Evolutionary conservation across 352 stramenopile species (phyloP), one percentile per base, ranked within the genome.

Genomic region (Globisporangium perplexum): DNA sequence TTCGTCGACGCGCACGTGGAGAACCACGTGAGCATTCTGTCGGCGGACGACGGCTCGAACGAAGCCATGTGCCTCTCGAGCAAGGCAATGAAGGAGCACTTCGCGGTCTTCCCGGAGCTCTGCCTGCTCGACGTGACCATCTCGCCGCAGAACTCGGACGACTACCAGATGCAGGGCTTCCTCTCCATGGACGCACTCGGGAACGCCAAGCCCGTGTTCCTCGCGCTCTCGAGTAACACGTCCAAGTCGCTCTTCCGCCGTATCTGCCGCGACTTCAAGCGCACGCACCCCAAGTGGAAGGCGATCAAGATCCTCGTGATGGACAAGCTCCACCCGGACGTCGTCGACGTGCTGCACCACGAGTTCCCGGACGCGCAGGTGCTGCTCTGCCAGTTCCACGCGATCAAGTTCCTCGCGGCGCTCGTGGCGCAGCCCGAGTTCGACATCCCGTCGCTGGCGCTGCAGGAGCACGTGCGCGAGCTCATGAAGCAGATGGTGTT

Each of bases 21-120:
- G 51, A 89, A 89, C 63, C 78, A 89, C 61, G 78, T 79, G 52
- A 89, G 78, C 33, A 84, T 89, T 36, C 54, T 89, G 33, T 80
- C 78, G 5, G 78, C 66, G 4, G 78, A 86, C 53, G 78, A 89
- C 48, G 78, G 78, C 26, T 89, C 71, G 26, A 83, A 87, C 55
- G 78, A 89, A 49, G 73, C 75, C 8, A 86, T 87, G 59, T 89
- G 78, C 53, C 49, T 89, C 22, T 70, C 78, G n/a, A 87, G 67
- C 56, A 82, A 85, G 53, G 63, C 54, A 44, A 89, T 89, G 78
- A 86, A 86, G 39, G 75, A 87, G 57, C 75, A 87, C 53, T 86
- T 83, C 23, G 53, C 79, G 17, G 75, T 79, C 4, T 89, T 86
- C 45, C 66, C 78, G 0, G 73, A 89, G 42, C 54, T 89, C 10